These are phyloP conservation scores for Pinus albicaulis DNA, from an alignment of 75 land plant species.

Conservation along the genomic window DNA sequence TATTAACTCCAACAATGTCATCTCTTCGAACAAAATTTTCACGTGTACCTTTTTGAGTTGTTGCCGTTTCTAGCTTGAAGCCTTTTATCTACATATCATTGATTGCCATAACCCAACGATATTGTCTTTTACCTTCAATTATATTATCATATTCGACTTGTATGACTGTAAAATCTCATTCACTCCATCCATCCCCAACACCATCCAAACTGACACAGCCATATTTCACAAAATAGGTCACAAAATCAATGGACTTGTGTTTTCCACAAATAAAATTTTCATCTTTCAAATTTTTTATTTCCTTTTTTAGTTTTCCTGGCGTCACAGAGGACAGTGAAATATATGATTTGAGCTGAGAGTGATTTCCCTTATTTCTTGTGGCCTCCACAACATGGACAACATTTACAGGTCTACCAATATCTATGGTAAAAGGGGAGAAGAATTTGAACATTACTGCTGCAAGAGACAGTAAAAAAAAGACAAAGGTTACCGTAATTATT, in stretches of 20 bases:
- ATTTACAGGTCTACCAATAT: constrained; percentile 12
- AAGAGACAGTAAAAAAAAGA: too few relatives aligned
- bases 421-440: too few relatives aligned
- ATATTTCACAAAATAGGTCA: constrained; percentile 63
- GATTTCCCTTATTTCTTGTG: constrained; percentile 24
- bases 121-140: constrained; percentile 32
- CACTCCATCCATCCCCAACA: constrained; percentile 41
- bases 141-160: constrained; percentile 41
- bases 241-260: constrained; percentile 53
- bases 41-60: constrained; percentile 11
- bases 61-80: constrained; percentile 40
- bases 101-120: constrained; percentile 81
- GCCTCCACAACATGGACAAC: constrained; percentile 90
- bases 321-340: constrained; percentile 73
- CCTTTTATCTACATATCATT: constrained; percentile 56
- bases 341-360: constrained; percentile 36
- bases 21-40: too few relatives aligned
- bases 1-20: too few relatives aligned
- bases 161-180: constrained; percentile 47
- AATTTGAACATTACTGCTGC: too few relatives aligned
- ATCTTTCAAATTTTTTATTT: constrained; percentile 42
- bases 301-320: constrained; percentile 69
- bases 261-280: constrained; percentile 65
- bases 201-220: constrained; percentile 43
- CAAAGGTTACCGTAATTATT: too few relatives aligned